Evolutionary conservation across 352 stramenopile genomes (phyloP).

Genomic region (Globisporangium splendens): DNA sequence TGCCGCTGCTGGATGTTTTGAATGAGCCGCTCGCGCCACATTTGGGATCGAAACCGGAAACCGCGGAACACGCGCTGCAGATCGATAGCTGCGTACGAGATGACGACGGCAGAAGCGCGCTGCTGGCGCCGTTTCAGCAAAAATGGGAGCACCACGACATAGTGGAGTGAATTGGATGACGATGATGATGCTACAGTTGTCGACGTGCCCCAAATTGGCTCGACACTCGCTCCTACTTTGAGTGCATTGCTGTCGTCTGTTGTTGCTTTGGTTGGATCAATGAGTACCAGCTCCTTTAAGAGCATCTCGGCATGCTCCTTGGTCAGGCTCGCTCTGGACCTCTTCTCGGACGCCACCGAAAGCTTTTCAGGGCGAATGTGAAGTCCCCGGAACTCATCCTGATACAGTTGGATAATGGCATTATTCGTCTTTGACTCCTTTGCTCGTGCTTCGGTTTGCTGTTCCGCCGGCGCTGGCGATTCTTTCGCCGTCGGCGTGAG

Average conservation of each 20-base stretch:
- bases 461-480: no score
- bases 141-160: slow-evolving; percentile 40
- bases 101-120: slow-evolving; percentile 9
- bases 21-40: slow-evolving; percentile 39
- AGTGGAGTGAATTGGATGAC: slow-evolving; percentile 1
- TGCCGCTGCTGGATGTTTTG: slow-evolving; percentile 49
- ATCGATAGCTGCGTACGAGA: slow-evolving; percentile 32
- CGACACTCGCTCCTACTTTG: no score
- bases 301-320: slow-evolving; percentile 45
- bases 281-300: slow-evolving; percentile 43
- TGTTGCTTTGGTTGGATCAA: slow-evolving; percentile 18
- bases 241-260: neutral
- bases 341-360: slow-evolving; percentile 27
- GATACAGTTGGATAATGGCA: slow-evolving; percentile 31
- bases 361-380: slow-evolving; percentile 34
- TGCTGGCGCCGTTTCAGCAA: slow-evolving; percentile 42
- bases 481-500: neutral
- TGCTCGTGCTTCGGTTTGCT: no score
- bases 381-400: slow-evolving; percentile 43
- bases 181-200: neutral
- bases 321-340: slow-evolving; percentile 33
- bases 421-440: no score
- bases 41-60: slow-evolving; percentile 48
- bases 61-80: slow-evolving; percentile 52
- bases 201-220: no score